Evolutionary conservation across 768 basidiomycete species (phyloP), one percentile per base, ranked within the genome.

Genomic region (Auricularia heimuer): DNA sequence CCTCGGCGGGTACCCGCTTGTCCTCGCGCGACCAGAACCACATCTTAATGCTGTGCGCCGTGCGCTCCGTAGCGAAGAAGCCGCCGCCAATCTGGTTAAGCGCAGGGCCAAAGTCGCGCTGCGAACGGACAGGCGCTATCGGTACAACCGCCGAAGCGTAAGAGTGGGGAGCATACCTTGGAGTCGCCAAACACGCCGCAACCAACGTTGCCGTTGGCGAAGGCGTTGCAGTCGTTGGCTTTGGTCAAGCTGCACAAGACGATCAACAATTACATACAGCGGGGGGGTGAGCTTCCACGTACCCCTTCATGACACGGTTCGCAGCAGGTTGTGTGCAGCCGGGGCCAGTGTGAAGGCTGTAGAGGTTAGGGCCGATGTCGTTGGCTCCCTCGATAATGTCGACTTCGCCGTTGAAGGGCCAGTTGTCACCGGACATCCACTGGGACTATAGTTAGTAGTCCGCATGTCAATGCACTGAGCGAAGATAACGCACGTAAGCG

Each of bases 21-120:
- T 60, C 56, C 56, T 60, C 24, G 58, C 85, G 78, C 0, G 85
- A 77, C 86, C 86, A 90, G 75, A 88, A 90, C 83, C 85, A 90
- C 58, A 89, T 77, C 67, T 85, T 87, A 71, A 90, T 83, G 70
- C 79, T 83, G 3, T 70, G 69, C 29, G 73, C 67, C 1, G 85
- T 86, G 42, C 86, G 80, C 71, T 88, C 85, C 24, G 56, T 60
- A 6, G 56, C 56, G 6, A 14, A 86, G 83, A 82, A 87, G 67
- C 86, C 86, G 33, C 86, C 87, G 4, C 86, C 85, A 45, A 77
- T 77, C 51, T 63, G 66, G 70, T 89, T 88, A 74, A 89, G 84
- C 1, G 70, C 70, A 2, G 85, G 80, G 1, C 86, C 87, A 69
- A 80, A 87, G 70, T 60, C 56, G 29, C 56, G 56, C 34, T 60